Base-by-base conservation (phyloP, 169 alveolate genomes). In the Plasmodium vivax region DNA sequence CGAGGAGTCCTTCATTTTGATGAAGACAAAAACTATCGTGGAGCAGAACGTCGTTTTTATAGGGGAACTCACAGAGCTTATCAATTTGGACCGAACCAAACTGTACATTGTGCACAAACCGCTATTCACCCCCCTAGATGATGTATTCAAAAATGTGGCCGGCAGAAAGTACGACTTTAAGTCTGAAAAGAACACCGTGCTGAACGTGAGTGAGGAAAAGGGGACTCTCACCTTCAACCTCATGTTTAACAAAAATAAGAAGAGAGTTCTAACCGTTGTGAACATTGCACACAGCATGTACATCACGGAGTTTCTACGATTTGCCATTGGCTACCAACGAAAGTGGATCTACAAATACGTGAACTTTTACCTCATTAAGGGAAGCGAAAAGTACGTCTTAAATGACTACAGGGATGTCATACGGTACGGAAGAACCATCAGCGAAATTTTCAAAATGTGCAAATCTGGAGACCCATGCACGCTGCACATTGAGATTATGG, bases 271-370 rank as follows among this genome's bases (percentile, higher is more conserved):
- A n/a, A 80, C 72, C 68, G 83, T 92, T 82, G 8, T 23, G 19
- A 92, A 92, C 77, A 79, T 92, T 5, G 82, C 95, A n/a, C 75
- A 92, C 51, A 79, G 68, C 32, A 92, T 92, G 95, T 83, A 51
- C 32, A 92, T 92, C 19, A 83, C 68, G 19, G 92, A 92, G 34
- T 83, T 92, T 23, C 56, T 92, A 71, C 73, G 92, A 45, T 92
- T 38, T 72, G 74, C 74, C 32, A 47, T 92, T 72, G 95, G 95
- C 10, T 92, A 92, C 62, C 95, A 92, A 73, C 83, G 95, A 92
- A 71, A 75, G 23, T 92, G 95, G 95, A 92, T 92, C 38, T 92
- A 92, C 82, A 83, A 82, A 73, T 92, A 45, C 62, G 62, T 92
- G 1, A 43, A 72, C 23, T 92, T 92, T 30, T 92, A 92, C 62